Evolutionary conservation across 2,329 filamentous ascomycete genomes (phyloP).

Genomic region (Aspergillus sp.): DNA sequence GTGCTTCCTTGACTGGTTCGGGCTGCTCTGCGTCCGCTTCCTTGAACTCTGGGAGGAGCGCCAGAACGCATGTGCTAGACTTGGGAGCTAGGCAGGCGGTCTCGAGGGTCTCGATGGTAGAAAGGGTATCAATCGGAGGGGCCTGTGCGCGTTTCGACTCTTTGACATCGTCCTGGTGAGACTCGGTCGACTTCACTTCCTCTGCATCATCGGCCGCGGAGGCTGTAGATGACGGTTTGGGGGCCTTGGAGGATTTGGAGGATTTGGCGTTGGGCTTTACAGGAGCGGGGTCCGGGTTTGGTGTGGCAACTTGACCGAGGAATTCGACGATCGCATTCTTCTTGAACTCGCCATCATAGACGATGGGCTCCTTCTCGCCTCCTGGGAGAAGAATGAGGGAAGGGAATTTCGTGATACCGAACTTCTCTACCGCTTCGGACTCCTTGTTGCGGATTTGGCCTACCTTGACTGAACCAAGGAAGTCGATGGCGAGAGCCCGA

Average conservation of each 20-base stretch:
- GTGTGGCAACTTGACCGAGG: constrained; percentile 69
- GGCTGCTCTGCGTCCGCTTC: constrained; percentile 47
- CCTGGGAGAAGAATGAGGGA: constrained; percentile 74
- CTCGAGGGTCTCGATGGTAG: constrained; percentile 59
- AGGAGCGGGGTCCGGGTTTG: constrained; percentile 71
- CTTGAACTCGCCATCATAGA: constrained; percentile 79
- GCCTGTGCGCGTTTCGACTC: constrained; percentile 39
- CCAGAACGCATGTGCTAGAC: constrained; percentile 78
- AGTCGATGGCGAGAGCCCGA: constrained; percentile 85
- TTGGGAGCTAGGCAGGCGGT: constrained; percentile 69
- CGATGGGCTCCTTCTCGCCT: constrained; percentile 61
- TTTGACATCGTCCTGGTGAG: constrained; percentile 33
- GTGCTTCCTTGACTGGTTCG: constrained; percentile 44
- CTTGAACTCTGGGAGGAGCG: constrained; percentile 57
- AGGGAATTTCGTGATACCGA: constrained; percentile 73
- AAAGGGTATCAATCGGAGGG: constrained; percentile 63
- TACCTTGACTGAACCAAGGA: constrained; percentile 71
- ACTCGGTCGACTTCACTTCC: constrained; percentile 45
- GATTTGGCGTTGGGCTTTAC: constrained; percentile 22
- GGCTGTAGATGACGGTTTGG: constrained; percentile 48
- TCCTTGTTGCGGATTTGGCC: constrained; percentile 85
- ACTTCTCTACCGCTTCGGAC: constrained; percentile 63
- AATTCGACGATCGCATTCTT: constrained; percentile 79
- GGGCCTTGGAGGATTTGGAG: constrained; percentile 35
- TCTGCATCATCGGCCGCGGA: constrained; percentile 39